A percentile compares a stretch with the other conserved stretches of the same genome.
These are phyloP conservation scores for Phalaenopsis aphrodite DNA, from an alignment of 106 monocot genomes.

Conservation along the genomic window DNA sequence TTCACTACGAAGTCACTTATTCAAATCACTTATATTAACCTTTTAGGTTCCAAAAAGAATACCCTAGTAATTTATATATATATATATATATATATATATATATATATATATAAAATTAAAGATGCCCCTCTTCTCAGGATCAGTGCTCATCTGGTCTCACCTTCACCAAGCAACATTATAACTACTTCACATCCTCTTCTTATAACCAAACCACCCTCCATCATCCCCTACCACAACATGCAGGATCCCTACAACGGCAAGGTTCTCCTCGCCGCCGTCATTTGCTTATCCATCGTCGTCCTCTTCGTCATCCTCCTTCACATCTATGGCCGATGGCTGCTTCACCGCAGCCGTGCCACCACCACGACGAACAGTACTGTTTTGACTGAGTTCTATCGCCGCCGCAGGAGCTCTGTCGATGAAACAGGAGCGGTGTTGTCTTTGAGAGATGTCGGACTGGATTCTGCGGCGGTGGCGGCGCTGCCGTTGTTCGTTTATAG, in stretches of 20 bases:
- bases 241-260: constrained; percentile 12
- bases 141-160: too few relatives aligned
- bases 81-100: background rate
- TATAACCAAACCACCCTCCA: background rate
- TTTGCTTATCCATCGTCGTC: constrained; percentile 11
- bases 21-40: too few relatives aligned
- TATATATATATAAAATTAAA: too few relatives aligned
- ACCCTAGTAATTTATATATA: too few relatives aligned
- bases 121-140: too few relatives aligned
- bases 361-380: background rate
- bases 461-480: background rate
- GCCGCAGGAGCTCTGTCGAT: background rate
- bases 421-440: too few relatives aligned
- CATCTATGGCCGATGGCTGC: constrained; percentile 17
- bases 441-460: background rate
- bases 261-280: constrained; percentile 9
- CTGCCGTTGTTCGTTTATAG: background rate
- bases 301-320: constrained; percentile 24
- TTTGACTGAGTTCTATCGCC: background rate
- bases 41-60: too few relatives aligned
- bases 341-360: constrained; percentile 1
- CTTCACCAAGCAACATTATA: too few relatives aligned
- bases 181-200: background rate
- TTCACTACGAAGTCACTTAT: too few relatives aligned
- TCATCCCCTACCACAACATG: background rate